These are phyloP conservation scores for Nemania sp. DNA, from an alignment of 2,329 filamentous ascomycete species.

Conservation along the genomic window DNA sequence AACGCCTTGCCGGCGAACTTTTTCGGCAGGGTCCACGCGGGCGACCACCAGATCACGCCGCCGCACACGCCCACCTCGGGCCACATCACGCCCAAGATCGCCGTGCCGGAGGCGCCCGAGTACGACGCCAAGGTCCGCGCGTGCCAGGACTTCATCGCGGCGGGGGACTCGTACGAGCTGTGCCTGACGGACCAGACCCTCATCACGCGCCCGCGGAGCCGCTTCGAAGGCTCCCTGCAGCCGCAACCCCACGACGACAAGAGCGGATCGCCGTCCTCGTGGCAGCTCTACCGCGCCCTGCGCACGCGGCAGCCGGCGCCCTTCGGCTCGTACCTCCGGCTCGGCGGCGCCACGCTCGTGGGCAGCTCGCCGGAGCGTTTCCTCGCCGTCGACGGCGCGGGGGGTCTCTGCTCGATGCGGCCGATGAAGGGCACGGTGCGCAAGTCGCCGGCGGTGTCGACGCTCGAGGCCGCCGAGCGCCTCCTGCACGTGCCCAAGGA, in stretches of 20 bases:
- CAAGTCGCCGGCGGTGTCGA: slow-evolving; percentile 65
- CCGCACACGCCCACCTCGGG: slow-evolving; percentile 36
- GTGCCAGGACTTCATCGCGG: slow-evolving; percentile 73
- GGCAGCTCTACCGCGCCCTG: slow-evolving; percentile 74
- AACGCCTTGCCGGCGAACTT: slow-evolving; percentile 22
- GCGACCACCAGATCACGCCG: slow-evolving; percentile 36
- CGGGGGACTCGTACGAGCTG: slow-evolving; percentile 83
- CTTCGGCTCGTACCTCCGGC: slow-evolving; percentile 79
- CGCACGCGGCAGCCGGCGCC: slow-evolving; percentile 76
- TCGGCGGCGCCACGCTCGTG: slow-evolving; percentile 72
- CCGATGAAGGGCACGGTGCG: slow-evolving; percentile 98
- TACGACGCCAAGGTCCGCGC: slow-evolving; percentile 70
- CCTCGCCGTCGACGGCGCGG: slow-evolving; percentile 53
- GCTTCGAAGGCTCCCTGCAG: slow-evolving; percentile 43
- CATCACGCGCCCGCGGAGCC: slow-evolving; percentile 52
- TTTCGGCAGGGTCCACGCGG: slow-evolving; percentile 2
- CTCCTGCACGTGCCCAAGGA: slow-evolving; percentile 85
- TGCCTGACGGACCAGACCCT: slow-evolving; percentile 79
- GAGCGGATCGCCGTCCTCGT: slow-evolving; percentile 52
- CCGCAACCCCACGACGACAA: slow-evolving; percentile 47
- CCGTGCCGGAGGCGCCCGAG: slow-evolving; percentile 47
- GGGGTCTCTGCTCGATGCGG: slow-evolving; percentile 74
- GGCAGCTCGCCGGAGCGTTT: slow-evolving; percentile 91
- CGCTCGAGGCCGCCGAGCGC: slow-evolving; percentile 70
- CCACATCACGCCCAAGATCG: slow-evolving; percentile 38